These are phyloP conservation scores for Mucor plumbeus DNA, from an alignment of 371 early-diverging fungal species.

Conservation along the genomic window DNA sequence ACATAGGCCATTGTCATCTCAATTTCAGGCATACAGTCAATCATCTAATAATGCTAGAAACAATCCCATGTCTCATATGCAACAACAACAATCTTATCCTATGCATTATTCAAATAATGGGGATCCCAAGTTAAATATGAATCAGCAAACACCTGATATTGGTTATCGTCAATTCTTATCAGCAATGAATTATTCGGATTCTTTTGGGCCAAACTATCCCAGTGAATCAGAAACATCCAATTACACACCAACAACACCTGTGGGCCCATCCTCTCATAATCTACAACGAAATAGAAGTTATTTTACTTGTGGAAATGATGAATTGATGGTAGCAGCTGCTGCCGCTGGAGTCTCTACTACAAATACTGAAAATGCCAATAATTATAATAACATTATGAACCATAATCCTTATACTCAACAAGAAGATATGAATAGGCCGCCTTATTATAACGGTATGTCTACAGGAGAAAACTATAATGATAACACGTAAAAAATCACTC, in stretches of 20 bases:
- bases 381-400: not conserved
- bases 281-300: not conserved
- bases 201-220: slow-evolving; percentile 19
- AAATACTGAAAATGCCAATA: not conserved
- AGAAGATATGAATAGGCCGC: not conserved
- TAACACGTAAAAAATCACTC: not conserved
- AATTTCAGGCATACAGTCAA: not conserved
- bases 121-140: not conserved
- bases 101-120: not conserved
- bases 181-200: slow-evolving; percentile 10
- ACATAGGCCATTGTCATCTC: not conserved
- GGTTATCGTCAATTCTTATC: slow-evolving; percentile 6
- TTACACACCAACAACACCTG: not conserved
- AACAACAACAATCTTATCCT: slow-evolving; percentile 2
- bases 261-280: not conserved
- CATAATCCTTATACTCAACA: not conserved
- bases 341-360: not conserved
- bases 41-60: not conserved
- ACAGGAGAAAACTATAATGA: slow-evolving; percentile 5
- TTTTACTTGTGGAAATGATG: slow-evolving; percentile 1
- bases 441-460: slow-evolving; percentile 4
- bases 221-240: not conserved
- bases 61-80: not conserved
- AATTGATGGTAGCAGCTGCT: not conserved
- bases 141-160: not conserved